phyloP scores from a whole-genome alignment of 1,284 basidiomycete genomes.

The Apiotrichum veenhuisii region DNA sequence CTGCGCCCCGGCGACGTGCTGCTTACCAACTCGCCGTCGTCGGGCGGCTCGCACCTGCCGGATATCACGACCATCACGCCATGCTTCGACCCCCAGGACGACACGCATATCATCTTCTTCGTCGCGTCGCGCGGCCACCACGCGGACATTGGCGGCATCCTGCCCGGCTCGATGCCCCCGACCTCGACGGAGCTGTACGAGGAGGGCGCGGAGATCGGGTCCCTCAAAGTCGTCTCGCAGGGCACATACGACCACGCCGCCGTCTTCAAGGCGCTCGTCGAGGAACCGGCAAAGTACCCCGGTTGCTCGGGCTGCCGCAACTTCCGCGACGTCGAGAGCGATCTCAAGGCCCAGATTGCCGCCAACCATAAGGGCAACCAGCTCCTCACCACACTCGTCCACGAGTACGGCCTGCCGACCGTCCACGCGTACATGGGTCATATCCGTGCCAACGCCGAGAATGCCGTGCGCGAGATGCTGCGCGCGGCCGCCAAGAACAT shows the following conservation, averaged over 20 bases:
- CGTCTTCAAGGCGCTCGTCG: constrained; percentile 63
- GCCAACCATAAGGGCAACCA: constrained; percentile 92
- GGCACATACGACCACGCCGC: constrained; percentile 76
- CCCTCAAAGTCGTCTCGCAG: constrained; percentile 85
- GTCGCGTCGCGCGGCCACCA: constrained; percentile 37
- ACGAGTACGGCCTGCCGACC: constrained; percentile 60
- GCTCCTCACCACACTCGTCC: constrained; percentile 67
- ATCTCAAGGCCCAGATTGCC: constrained; percentile 93
- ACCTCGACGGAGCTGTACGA: constrained; percentile 85
- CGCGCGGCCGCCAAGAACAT: constrained; percentile 61
- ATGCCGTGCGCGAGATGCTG: constrained; percentile 73
- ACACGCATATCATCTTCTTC: constrained; percentile 40
- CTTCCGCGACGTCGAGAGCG: constrained; percentile 85
- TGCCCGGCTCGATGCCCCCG: constrained; percentile 78
- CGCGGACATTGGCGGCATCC: constrained; percentile 44
- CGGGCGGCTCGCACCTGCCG: constrained; percentile 34
- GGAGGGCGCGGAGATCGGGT: constrained; percentile 68
- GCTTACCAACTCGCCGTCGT: constrained; percentile 51
- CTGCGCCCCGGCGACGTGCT: constrained; percentile 51
- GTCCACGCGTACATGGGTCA: constrained; percentile 65
- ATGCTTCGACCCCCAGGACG: constrained; percentile 30
- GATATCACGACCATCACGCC: constrained; percentile 44
- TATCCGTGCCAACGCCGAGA: constrained; percentile 85
- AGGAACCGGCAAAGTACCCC: constrained; percentile 77
- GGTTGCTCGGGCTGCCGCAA: constrained; percentile 66